Percentiles rank a stretch among this genome's conserved stretches.
Conservation (phyloP, 2,329 filamentous ascomycete genomes). For the Apiospora saccharicola region DNA sequence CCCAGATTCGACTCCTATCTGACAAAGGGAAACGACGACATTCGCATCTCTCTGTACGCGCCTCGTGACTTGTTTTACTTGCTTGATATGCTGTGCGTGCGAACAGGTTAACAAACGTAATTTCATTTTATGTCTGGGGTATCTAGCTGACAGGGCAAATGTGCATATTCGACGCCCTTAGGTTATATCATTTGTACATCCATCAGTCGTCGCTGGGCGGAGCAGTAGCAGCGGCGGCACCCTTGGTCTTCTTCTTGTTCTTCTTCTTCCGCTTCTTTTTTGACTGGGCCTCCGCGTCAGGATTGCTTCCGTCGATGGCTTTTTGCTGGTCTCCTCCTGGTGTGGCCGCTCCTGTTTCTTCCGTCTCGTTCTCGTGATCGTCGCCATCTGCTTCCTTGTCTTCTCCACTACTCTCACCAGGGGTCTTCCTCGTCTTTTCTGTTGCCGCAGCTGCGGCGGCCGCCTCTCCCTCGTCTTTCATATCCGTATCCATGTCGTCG, state of each 20-base stretch:
- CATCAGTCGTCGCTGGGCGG: background rate
- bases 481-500: background rate
- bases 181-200: background rate
- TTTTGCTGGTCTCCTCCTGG: background rate
- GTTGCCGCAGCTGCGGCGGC: background rate
- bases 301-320: background rate
- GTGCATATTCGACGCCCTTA: constrained; percentile 35
- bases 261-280: constrained; percentile 42
- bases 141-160: background rate
- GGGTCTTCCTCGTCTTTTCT: background rate
- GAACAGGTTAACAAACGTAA: background rate
- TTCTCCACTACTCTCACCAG: background rate
- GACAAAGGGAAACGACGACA: background rate
- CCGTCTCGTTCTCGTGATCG: background rate
- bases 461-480: constrained; percentile 3
- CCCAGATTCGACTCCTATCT: background rate
- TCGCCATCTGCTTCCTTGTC: constrained; percentile 9
- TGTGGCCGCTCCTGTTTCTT: background rate
- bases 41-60: background rate
- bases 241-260: constrained; percentile 23
- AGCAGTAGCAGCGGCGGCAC: background rate
- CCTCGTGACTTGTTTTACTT: background rate
- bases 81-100: background rate
- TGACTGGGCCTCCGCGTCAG: constrained; percentile 6
- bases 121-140: background rate